Evolutionary conservation across 306 rosid genomes (phyloP).

Genomic region (Datisca glomerata): DNA sequence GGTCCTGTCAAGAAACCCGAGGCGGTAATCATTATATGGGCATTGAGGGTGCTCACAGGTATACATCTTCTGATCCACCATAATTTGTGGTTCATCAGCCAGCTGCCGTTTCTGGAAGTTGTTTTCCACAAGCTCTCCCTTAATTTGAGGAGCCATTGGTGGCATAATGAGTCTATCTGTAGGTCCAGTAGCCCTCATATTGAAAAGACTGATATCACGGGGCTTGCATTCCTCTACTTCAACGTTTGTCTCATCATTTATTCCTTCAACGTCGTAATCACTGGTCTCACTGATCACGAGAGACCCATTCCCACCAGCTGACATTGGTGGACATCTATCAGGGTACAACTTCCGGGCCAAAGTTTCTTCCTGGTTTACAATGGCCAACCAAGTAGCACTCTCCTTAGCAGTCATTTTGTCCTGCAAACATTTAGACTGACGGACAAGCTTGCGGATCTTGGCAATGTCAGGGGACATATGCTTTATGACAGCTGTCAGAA

Average conservation of each 20-base stretch:
- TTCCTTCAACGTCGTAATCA: constrained; percentile 43
- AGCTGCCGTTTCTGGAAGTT: constrained; percentile 28
- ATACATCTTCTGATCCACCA: constrained; percentile 23
- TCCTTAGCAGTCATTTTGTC: constrained; percentile 69
- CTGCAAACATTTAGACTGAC: constrained; percentile 43
- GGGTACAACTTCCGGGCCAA: constrained; percentile 35
- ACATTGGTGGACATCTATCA: constrained; percentile 24
- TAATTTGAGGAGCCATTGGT: constrained; percentile 13
- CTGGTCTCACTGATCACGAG: constrained; percentile 20
- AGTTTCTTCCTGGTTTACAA: constrained; percentile 40
- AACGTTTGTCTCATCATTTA: constrained; percentile 17
- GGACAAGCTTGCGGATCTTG: constrained; percentile 36
- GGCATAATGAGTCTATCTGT: constrained; percentile 15
- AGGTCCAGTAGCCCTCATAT: constrained; percentile 10
- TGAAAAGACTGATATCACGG: constrained; percentile 11
- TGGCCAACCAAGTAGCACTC: constrained; percentile 47
- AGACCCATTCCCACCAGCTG: constrained; percentile 22
- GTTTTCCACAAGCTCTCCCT: constrained; percentile 26
- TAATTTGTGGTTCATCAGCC: constrained; percentile 14
- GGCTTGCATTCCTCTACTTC: constrained; percentile 34
- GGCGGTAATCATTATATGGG: constrained; percentile 21
- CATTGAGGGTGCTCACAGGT: constrained; percentile 30
- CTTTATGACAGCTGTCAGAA: constrained; percentile 50
- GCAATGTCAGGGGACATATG: constrained; percentile 49
- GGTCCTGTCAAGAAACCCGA: constrained; percentile 29